Conservation (phyloP, 2,329 filamentous ascomycete genomes). For the Sporothrix brasiliensis region DNA sequence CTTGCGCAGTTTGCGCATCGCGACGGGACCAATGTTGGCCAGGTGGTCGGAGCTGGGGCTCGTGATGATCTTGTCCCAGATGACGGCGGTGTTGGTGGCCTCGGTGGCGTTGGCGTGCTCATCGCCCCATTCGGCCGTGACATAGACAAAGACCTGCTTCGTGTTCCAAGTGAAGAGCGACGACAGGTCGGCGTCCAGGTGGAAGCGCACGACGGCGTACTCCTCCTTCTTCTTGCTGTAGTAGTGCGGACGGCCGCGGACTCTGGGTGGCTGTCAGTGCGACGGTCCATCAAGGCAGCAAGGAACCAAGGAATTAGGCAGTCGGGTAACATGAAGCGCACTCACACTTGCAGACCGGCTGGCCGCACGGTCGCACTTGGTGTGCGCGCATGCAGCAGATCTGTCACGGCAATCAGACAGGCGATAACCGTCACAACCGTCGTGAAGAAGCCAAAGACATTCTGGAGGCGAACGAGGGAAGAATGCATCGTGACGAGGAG, state of each 20-base stretch:
- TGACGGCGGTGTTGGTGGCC: slow-evolving; percentile 71
- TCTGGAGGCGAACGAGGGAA: slow-evolving; percentile 80
- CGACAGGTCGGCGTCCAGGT: slow-evolving; percentile 85
- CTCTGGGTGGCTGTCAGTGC: slow-evolving; percentile 53
- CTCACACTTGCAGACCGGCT: slow-evolving; percentile 83
- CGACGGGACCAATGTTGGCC: slow-evolving; percentile 60
- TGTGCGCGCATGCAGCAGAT: slow-evolving; percentile 69
- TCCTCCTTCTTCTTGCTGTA: slow-evolving; percentile 92
- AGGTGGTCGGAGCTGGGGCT: slow-evolving; percentile 67
- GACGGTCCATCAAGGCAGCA: background rate
- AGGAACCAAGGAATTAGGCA: too few relatives aligned
- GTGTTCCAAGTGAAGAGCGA: slow-evolving; percentile 99
- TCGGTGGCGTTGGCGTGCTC: slow-evolving; percentile 42
- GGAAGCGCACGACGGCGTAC: slow-evolving; percentile 92
- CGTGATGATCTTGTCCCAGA: slow-evolving; percentile 96
- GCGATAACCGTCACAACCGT: slow-evolving; percentile 85
- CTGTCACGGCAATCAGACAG: slow-evolving; percentile 77
- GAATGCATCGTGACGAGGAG: slow-evolving; percentile 72
- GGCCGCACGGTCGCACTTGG: slow-evolving; percentile 65
- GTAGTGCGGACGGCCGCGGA: slow-evolving; percentile 92
- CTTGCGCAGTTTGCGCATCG: slow-evolving; percentile 64
- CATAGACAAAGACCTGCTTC: slow-evolving; percentile 95
- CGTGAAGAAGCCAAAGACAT: slow-evolving; percentile 97
- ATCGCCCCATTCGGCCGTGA: slow-evolving; percentile 75
- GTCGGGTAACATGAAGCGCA: background rate